Evolutionary conservation across 768 basidiomycete genomes (phyloP), one percentile per base, ranked within the genome.

Genomic region (Mycena maculata): DNA sequence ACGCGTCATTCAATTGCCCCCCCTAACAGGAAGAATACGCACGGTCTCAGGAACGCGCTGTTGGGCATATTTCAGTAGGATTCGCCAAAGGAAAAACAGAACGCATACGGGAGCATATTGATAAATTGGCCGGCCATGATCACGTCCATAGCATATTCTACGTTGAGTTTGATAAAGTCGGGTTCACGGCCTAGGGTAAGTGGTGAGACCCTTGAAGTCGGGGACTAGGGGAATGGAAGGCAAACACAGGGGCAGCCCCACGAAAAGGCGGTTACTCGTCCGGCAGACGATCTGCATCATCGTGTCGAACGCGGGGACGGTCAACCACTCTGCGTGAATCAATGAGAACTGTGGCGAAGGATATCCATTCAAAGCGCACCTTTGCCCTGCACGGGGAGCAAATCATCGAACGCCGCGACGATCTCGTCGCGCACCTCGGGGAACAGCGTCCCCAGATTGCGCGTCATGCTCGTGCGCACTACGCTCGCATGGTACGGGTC

Each of bases 401-500:
- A 59, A 1, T 85, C 84, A 0, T 70, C 72, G 58, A 87, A 81
- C 4, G 86, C 77, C 1, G 71, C 58, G 20, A 77, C 65, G 28
- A 88, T 72, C 64, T 90, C 89, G 25, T 88, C 85, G 2, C 75
- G 77, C 7, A 89, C 53, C 4, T 75, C 77, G 10, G 79, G 75
- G 61, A 83, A 79, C n/a, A 77, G 67, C 3, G 67, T 66, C 18
- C 72, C 72, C 7, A 84, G 57, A 49, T 80, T 80, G 36, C 81
- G 65, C 12, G 80, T 82, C 41, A 85, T 75, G n/a, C 73, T 72
- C 6, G 75, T 73, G 13, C 77, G 76, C 30, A 83, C 71, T 13
- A 82, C 72, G 16, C 73, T 73, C 25, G 82, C 71, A 48, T 83
- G 82, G 60, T 82, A 83, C 0, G 75, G 76, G 59, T 82, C 75